Conservation (phyloP, 495 filamentous ascomycete species). For the Hypomontagnella submonticulosa region DNA sequence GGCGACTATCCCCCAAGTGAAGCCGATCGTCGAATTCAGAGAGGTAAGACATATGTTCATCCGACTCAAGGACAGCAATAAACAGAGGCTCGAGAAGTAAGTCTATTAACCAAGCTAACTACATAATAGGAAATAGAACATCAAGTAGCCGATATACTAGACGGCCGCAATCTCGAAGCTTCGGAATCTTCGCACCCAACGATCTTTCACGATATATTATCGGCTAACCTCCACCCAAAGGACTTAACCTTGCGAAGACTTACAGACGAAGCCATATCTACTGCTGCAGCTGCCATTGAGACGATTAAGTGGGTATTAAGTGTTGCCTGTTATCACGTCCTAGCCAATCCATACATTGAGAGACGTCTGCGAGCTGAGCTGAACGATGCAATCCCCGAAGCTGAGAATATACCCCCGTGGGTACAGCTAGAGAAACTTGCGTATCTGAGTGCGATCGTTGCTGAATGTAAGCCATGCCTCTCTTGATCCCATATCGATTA, state of each 20-base stretch:
- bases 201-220: constrained; percentile 47
- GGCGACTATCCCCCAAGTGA: constrained; percentile 5
- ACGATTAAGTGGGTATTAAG: constrained; percentile 48
- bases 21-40: constrained; percentile 12
- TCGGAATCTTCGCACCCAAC: constrained; percentile 21
- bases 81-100: not conserved
- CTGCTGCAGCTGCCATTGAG: constrained; percentile 52
- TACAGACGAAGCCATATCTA: constrained; percentile 39
- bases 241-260: constrained; percentile 46
- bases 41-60: constrained; percentile 6
- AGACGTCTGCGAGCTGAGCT: constrained; percentile 47
- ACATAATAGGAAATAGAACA: constrained; percentile 20
- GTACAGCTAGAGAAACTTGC: constrained; percentile 45
- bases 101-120: not conserved
- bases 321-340: constrained; percentile 46
- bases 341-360: constrained; percentile 44
- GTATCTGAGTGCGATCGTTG: constrained; percentile 54
- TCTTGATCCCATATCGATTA: not conserved
- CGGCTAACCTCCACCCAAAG: constrained; percentile 42
- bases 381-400: constrained; percentile 31
- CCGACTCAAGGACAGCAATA: not conserved
- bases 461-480: constrained; percentile 43
- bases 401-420: constrained; percentile 25
- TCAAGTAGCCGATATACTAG: constrained; percentile 19
- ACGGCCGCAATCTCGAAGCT: constrained; percentile 14